Percentiles rank a stretch among this genome's conserved stretches.
Conservation (phyloP, 768 basidiomycete species). For the Tulasnella sp. region DNA sequence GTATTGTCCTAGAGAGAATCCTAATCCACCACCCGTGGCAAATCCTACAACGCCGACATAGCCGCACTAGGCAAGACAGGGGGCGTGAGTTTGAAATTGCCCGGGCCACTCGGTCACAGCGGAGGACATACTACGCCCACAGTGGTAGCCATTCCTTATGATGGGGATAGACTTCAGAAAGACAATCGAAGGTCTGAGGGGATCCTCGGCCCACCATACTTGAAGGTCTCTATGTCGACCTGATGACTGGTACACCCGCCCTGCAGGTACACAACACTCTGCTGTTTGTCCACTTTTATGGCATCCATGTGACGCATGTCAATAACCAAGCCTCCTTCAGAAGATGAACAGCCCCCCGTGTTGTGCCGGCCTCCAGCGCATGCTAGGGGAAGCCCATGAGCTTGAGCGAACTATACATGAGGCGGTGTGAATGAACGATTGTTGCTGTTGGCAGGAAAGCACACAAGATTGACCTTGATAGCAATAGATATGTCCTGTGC, state of each 20-base stretch:
- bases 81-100: too few relatives aligned
- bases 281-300: background rate
- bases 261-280: background rate
- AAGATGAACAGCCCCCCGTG: constrained; percentile 34
- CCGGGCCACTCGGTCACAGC: background rate
- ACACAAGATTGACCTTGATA: background rate
- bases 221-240: background rate
- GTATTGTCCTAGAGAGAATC: background rate
- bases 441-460: background rate
- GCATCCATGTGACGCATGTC: background rate
- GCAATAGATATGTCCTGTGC: too few relatives aligned
- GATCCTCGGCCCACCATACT: background rate
- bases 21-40: background rate
- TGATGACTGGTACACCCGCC: background rate
- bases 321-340: constrained; percentile 31
- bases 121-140: background rate
- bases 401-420: constrained; percentile 2
- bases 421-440: background rate
- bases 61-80: background rate
- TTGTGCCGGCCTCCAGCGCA: constrained; percentile 39
- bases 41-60: background rate
- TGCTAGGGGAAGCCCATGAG: background rate
- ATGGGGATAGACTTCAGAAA: background rate
- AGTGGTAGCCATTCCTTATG: background rate
- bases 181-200: background rate